phyloP scores from a whole-genome alignment of 352 stramenopile genomes.

The Pythium coloratum region DNA sequence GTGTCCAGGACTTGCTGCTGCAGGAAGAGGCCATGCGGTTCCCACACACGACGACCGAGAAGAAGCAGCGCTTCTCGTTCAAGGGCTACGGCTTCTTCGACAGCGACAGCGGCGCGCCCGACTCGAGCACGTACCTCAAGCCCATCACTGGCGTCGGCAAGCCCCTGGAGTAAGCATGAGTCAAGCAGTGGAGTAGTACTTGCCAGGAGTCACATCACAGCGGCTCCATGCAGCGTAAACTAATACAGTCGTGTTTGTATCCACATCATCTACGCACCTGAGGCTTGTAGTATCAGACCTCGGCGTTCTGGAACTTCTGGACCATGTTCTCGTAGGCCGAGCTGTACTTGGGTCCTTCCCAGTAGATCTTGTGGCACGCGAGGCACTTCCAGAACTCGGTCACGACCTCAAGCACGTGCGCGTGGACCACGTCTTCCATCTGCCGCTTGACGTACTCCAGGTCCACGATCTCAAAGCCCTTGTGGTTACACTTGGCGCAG shows the following conservation, averaged over 20 bases:
- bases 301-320: conserved; percentile 38
- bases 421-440: conserved; percentile 54
- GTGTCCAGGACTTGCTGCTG: conserved; percentile 75
- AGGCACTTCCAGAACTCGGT: conserved; percentile 71
- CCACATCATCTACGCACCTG: neutral
- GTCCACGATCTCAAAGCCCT: conserved; percentile 58
- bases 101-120: conserved; percentile 18
- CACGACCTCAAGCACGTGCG: conserved; percentile 54
- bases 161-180: conserved; percentile 16
- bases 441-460: conserved; percentile 49
- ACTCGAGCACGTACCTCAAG: conserved; percentile 22
- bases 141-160: conserved; percentile 26
- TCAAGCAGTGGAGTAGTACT: too few relatives aligned
- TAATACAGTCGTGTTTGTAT: too few relatives aligned
- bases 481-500: conserved; percentile 68
- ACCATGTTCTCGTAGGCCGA: conserved; percentile 61
- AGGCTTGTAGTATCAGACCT: neutral
- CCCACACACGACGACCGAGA: conserved; percentile 57
- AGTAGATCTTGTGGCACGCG: conserved; percentile 69
- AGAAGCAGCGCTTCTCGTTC: conserved; percentile 47
- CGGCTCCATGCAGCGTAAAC: too few relatives aligned
- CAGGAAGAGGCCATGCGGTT: conserved; percentile 80
- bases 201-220: too few relatives aligned
- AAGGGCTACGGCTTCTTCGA: conserved; percentile 87
- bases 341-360: conserved; percentile 78